A percentile compares a stretch with the other conserved stretches of the same genome.
phyloP scores from a whole-genome alignment of 768 basidiomycete genomes.

The Leccinellum luteum region DNA sequence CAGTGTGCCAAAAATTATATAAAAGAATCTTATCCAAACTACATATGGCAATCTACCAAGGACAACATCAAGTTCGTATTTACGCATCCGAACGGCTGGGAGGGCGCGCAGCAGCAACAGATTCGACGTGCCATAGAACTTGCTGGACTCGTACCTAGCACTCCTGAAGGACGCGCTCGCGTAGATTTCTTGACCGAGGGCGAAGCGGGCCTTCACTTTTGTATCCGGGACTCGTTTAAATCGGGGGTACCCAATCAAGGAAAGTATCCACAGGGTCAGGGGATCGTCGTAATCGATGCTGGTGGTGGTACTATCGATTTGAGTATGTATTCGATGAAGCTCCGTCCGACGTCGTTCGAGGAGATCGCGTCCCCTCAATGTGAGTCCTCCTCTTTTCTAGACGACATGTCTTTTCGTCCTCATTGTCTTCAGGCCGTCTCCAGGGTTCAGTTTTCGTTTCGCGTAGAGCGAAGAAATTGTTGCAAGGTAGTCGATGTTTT shows the following conservation, averaged over 20 bases:
- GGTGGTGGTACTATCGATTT: conserved; percentile 44
- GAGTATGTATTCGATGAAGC: conserved; percentile 37
- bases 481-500: conserved; percentile 29
- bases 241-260: conserved; percentile 10
- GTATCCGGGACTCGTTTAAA: conserved; percentile 36
- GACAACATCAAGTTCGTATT: conserved; percentile 47
- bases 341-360: conserved; percentile 29
- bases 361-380: conserved; percentile 35
- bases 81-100: conserved; percentile 65
- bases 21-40: conserved; percentile 37
- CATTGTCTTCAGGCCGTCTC: conserved; percentile 29
- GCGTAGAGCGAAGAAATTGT: conserved; percentile 25
- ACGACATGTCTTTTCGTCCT: neutral
- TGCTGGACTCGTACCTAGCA: conserved; percentile 48
- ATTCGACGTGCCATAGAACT: conserved; percentile 50
- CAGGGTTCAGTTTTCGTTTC: conserved; percentile 40
- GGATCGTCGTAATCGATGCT: conserved; percentile 46
- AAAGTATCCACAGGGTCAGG: conserved; percentile 21
- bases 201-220: conserved; percentile 58
- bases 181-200: conserved; percentile 58
- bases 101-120: conserved; percentile 49
- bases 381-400: conserved; percentile 3
- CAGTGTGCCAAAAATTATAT: conserved; percentile 44
- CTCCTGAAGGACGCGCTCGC: conserved; percentile 34
- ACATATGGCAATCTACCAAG: conserved; percentile 44